Evolutionary conservation across 192 early-diverging fungal species (phyloP).

Genomic region (Gaertneriomyces sp.): DNA sequence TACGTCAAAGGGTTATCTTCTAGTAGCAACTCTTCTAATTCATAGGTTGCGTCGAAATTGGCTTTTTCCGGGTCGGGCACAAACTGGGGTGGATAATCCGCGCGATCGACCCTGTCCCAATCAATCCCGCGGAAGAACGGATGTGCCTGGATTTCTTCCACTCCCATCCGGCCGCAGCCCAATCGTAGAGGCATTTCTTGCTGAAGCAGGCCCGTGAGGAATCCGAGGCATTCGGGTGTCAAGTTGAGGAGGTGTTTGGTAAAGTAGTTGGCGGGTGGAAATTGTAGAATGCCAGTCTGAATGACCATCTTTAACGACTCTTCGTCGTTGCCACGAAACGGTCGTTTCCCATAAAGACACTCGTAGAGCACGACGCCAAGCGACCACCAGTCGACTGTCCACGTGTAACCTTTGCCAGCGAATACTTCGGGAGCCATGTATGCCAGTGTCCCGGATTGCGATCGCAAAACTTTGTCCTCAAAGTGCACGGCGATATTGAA

Average conservation of each 20-base stretch:
- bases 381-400: conserved; percentile 93
- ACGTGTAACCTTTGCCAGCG: conserved; percentile 63
- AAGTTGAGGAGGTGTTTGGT: conserved; percentile 22
- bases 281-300: conserved; percentile 51
- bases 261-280: conserved; percentile 49
- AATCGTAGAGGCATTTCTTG: conserved; percentile 70
- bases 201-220: conserved; percentile 54
- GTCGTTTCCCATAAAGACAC: conserved; percentile 61
- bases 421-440: conserved; percentile 76
- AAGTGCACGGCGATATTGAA: conserved; percentile 55
- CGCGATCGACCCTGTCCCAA: conserved; percentile 44
- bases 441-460: conserved; percentile 83
- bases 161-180: conserved; percentile 68
- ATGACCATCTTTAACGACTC: conserved; percentile 58
- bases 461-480: conserved; percentile 48
- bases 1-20: conserved; percentile 67
- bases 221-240: conserved; percentile 13
- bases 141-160: conserved; percentile 53
- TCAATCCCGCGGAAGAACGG: conserved; percentile 49
- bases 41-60: conserved; percentile 76
- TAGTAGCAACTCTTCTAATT: conserved; percentile 67
- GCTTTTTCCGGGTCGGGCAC: conserved; percentile 45
- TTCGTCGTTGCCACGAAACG: conserved; percentile 64
- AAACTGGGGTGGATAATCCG: conserved; percentile 41
- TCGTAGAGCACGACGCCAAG: conserved; percentile 89